Conservation (phyloP, 352 stramenopile genomes). For the Elongisporangium prolatum region DNA sequence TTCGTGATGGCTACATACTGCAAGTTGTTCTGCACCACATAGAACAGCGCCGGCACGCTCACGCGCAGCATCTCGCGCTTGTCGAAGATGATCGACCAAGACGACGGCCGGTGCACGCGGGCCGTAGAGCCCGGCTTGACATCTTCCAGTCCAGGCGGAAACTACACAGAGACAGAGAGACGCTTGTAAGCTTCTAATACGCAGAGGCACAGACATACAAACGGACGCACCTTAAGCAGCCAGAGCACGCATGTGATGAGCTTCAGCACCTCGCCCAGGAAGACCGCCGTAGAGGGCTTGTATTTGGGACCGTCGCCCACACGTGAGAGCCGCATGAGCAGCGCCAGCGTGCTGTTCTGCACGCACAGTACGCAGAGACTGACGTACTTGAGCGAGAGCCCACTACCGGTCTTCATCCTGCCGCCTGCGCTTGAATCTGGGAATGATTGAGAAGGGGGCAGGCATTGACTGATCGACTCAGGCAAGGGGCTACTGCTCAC, state of each 20-base stretch:
- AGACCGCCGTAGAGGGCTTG: constrained; percentile 69
- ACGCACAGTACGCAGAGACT: constrained; percentile 77
- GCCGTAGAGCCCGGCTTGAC: constrained; percentile 1
- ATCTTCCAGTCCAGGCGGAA: background rate
- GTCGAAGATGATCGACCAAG: constrained; percentile 43
- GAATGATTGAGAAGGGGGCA: background rate
- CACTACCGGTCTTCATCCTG: constrained; percentile 6
- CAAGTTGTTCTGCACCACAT: constrained; percentile 84
- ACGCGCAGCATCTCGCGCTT: constrained; percentile 58
- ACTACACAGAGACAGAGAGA: background rate
- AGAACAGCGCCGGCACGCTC: constrained; percentile 72
- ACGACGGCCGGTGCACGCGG: background rate
- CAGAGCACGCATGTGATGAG: constrained; percentile 42
- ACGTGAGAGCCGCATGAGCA: constrained; percentile 80
- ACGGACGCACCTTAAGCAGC: constrained; percentile 30
- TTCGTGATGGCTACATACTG: constrained; percentile 81
- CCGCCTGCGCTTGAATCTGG: background rate
- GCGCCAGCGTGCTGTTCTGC: constrained; percentile 71
- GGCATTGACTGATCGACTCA: background rate
- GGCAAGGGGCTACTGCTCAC: background rate
- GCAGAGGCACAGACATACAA: background rate
- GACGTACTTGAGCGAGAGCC: constrained; percentile 63
- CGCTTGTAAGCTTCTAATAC: background rate
- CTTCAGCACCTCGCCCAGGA: constrained; percentile 72
- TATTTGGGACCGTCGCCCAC: constrained; percentile 67